phyloP scores from a whole-genome alignment of 441 rosid genomes.

The Biscutella laevigata region DNA sequence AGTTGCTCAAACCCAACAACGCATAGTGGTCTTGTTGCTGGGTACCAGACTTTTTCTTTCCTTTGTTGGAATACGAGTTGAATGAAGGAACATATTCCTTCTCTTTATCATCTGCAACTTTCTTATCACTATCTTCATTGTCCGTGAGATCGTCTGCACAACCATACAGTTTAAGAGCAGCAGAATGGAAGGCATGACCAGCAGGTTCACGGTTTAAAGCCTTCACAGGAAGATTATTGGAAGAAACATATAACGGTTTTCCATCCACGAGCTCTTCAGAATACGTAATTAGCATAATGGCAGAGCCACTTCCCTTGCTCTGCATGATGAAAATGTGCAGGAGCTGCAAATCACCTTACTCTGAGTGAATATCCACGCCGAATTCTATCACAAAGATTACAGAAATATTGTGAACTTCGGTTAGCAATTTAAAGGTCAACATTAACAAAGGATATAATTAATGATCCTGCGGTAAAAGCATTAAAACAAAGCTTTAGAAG shows the following conservation, averaged over 20 bases:
- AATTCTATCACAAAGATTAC: conserved; percentile 10
- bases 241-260: conserved; percentile 54
- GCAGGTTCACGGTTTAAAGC: conserved; percentile 75
- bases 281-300: conserved; percentile 49
- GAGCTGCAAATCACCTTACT: conserved; percentile 3
- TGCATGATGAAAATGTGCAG: conserved; percentile 12
- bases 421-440: background rate
- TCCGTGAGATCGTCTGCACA: conserved; percentile 48
- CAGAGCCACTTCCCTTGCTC: conserved; percentile 28
- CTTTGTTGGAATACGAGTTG: conserved; percentile 55
- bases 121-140: conserved; percentile 38
- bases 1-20: conserved; percentile 73
- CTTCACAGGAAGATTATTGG: conserved; percentile 75
- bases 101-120: conserved; percentile 52
- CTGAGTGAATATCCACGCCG: conserved; percentile 3
- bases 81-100: conserved; percentile 52
- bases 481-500: no score
- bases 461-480: no score
- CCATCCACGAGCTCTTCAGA: conserved; percentile 71
- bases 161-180: conserved; percentile 77
- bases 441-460: no score
- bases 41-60: conserved; percentile 66
- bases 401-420: background rate
- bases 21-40: conserved; percentile 90
- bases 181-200: conserved; percentile 77